Evolutionary conservation across 2,329 filamentous ascomycete genomes (phyloP), one percentile per base, ranked within the genome.

Genomic region (Aspergillus caelatus): DNA sequence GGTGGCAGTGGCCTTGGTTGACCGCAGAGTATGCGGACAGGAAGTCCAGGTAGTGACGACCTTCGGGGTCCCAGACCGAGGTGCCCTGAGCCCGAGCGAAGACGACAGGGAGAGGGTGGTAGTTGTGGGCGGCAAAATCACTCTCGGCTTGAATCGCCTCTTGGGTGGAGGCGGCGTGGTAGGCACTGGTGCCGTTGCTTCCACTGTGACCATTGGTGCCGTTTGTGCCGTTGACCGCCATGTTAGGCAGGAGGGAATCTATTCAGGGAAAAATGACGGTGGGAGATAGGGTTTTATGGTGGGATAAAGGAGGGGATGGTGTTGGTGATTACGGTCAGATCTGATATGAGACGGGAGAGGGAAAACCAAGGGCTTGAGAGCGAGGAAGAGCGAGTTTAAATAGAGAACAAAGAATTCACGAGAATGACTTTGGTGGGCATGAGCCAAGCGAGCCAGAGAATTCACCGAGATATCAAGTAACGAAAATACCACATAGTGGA

Each of bases 1-100:
- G 95, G 82, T 99, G 94, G 81, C 94, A 98, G 81, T 99, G 94
- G 67, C 94, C 94, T 81, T 98, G 94, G 84, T 98, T 98, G 77
- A 98, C 93, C 66, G 95, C 95, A 71, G 92, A 96, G 85, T 99
- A 99, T 69, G 95, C 95, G 54, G 94, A 98, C 69, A 99, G 88
- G 82, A 97, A 99, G 82, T 99, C 95, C 73, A 98, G 89, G 80
- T 99, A 98, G 79, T 97, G 90, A 72, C 89, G 91, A 75, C 92
- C 93, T 83, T 99, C 95, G 21, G 95, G 95, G 76, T 99, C 95
- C 94, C 95, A 99, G 63, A 98, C 95, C 65, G 91, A 89, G 75
- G 91, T 90, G 56, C 94, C 95, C 72, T 89, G 86, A 48, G 93
- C 95, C 68, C 89, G 88, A 62, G 94, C 86, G 79, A 98, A 97